A percentile compares a stretch with the other conserved stretches of the same genome.
Conservation (phyloP, 2,329 filamentous ascomycete genomes). For the Curvularia sp. region DNA sequence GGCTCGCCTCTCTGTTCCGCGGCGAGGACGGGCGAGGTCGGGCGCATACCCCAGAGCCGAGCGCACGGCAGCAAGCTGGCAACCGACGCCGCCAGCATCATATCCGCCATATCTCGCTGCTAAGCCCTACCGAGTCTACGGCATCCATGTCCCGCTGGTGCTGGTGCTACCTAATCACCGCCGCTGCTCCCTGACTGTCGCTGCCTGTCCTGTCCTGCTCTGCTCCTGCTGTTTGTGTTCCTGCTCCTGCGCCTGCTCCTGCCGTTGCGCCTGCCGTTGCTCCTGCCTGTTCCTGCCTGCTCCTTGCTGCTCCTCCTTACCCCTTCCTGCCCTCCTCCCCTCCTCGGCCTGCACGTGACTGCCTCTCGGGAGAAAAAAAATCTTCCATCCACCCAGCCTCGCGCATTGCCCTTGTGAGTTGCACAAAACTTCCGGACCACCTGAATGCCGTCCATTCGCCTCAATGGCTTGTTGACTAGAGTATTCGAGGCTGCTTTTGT, state of each 20-base stretch:
- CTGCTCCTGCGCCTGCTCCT: neutral
- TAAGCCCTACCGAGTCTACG: constrained; percentile 36
- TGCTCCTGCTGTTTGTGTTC: neutral
- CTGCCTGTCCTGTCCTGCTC: neutral
- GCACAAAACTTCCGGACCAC: constrained; percentile 8
- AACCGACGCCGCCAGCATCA: constrained; percentile 35
- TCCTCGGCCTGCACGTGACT: constrained; percentile 13
- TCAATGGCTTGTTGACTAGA: constrained; percentile 26
- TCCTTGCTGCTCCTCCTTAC: neutral
- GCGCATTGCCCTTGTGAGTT: constrained; percentile 15
- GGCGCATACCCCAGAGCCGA: constrained; percentile 26
- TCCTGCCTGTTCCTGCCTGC: too few relatives aligned
- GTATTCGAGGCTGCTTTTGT: constrained; percentile 15
- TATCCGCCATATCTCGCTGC: constrained; percentile 32
- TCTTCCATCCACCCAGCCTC: constrained; percentile 12
- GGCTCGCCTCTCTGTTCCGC: constrained; percentile 4
- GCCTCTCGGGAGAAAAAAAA: constrained; percentile 8
- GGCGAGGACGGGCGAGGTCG: constrained; percentile 1
- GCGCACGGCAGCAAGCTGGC: constrained; percentile 28
- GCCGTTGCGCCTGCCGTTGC: neutral
- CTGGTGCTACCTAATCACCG: constrained; percentile 3
- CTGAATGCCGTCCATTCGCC: constrained; percentile 18
- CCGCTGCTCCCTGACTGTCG: constrained; percentile 10
- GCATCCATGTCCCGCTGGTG: constrained; percentile 21
- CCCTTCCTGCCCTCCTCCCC: neutral